These are phyloP conservation scores for Irpex sp. DNA, from an alignment of 1,284 basidiomycete genomes.

Conservation along the genomic window DNA sequence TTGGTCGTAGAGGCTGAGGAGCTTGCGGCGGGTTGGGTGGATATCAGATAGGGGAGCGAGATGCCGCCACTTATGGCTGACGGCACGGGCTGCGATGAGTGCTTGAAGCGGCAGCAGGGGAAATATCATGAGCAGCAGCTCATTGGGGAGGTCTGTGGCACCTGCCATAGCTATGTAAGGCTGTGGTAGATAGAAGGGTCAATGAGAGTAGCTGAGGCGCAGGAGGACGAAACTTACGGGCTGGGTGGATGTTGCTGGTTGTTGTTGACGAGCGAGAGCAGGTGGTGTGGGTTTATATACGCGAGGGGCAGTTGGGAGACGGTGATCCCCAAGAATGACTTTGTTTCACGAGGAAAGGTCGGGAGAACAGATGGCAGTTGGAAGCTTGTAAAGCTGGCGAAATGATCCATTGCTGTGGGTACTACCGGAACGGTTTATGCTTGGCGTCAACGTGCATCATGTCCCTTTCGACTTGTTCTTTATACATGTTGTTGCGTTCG, in stretches of 20 bases:
- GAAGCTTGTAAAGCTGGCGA: slow-evolving; percentile 1
- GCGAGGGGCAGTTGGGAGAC: background rate
- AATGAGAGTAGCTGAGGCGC: background rate
- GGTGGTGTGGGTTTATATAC: slow-evolving; percentile 1
- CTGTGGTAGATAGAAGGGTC: background rate
- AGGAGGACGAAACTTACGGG: background rate
- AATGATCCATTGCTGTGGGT: background rate
- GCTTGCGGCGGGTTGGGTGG: slow-evolving; percentile 9
- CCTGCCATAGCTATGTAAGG: slow-evolving; percentile 7
- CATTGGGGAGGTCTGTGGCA: slow-evolving; percentile 8
- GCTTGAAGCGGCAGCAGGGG: slow-evolving; percentile 8
- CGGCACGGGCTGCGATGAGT: slow-evolving; percentile 9
- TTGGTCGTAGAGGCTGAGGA: slow-evolving; percentile 9
- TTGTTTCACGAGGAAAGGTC: slow-evolving; percentile 5
- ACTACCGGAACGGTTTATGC: background rate
- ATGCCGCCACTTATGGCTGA: slow-evolving; percentile 9
- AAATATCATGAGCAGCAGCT: slow-evolving; percentile 11
- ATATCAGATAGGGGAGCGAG: slow-evolving; percentile 9
- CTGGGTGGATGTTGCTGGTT: background rate
- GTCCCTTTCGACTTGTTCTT: background rate
- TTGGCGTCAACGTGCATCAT: background rate
- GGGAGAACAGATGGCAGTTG: slow-evolving; percentile 1
- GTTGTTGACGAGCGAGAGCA: background rate
- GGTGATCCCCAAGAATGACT: slow-evolving; percentile 5
- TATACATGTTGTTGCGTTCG: background rate